These are phyloP conservation scores for Paramarasmius palmivorus DNA, from an alignment of 1,284 basidiomycete species.

Conservation along the genomic window DNA sequence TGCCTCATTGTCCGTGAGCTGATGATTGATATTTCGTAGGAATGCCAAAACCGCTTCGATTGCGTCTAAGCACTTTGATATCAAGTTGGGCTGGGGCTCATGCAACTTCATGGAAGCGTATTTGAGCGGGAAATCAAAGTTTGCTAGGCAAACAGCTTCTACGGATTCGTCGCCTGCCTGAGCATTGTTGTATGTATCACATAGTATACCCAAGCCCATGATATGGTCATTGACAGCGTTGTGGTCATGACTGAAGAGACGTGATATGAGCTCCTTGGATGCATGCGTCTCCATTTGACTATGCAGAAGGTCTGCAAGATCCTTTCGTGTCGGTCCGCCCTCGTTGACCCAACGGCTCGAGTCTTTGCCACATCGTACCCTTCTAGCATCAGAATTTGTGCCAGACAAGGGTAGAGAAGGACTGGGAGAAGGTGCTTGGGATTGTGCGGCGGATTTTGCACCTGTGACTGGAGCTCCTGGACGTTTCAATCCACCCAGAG, in stretches of 20 bases:
- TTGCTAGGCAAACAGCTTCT: conserved; percentile 79
- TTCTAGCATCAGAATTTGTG: conserved; percentile 75
- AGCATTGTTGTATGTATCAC: conserved; percentile 72
- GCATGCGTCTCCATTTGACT: conserved; percentile 89
- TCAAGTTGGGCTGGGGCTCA: conserved; percentile 92
- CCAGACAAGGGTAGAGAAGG: conserved; percentile 62
- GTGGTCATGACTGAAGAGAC: conserved; percentile 95
- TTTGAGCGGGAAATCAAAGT: conserved; percentile 92
- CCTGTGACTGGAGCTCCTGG: conserved; percentile 36
- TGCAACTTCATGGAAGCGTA: conserved; percentile 91
- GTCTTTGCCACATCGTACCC: conserved; percentile 77
- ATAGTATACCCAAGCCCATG: conserved; percentile 70
- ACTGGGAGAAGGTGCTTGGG: conserved; percentile 33
- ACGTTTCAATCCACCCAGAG: conserved; percentile 48
- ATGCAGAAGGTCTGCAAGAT: conserved; percentile 85
- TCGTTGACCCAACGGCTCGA: conserved; percentile 83
- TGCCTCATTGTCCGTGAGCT: conserved; percentile 88
- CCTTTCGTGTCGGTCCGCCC: conserved; percentile 78
- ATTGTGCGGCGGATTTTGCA: conserved; percentile 31
- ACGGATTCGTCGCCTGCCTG: conserved; percentile 61
- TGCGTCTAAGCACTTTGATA: conserved; percentile 88
- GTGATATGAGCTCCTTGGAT: conserved; percentile 75
- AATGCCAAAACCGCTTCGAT: conserved; percentile 80
- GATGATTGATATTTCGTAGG: conserved; percentile 71
- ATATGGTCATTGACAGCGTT: conserved; percentile 94